phyloP scores from a whole-genome alignment of 176 grass and related monocot genomes.

The Thinopyrum elongatum region DNA sequence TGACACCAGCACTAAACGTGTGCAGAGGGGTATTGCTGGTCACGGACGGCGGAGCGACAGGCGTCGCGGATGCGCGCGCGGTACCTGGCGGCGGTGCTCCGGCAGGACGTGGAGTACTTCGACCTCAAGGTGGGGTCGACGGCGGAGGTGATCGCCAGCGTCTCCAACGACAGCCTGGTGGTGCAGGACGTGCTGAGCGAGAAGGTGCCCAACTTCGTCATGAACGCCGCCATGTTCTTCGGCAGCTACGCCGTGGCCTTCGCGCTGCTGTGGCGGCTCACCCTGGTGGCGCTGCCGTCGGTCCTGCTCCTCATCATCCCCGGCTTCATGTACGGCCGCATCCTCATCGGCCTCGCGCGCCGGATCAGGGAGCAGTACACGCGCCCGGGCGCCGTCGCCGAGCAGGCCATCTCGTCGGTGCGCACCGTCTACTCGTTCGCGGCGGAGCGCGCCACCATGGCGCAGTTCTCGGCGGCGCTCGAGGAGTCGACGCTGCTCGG shows the following conservation, averaged over 20 bases:
- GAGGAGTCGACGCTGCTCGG: constrained; percentile 73
- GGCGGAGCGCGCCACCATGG: constrained; percentile 64
- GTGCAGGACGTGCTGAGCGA: constrained; percentile 91
- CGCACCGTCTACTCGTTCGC: constrained; percentile 92
- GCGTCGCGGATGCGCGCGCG: constrained; percentile 83
- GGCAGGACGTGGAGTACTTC: constrained; percentile 98
- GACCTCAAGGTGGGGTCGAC: constrained; percentile 78
- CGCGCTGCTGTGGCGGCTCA: constrained; percentile 63
- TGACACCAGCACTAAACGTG: too few relatives aligned
- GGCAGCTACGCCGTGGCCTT: constrained; percentile 78
- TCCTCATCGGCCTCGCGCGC: constrained; percentile 74
- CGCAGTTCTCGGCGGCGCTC: constrained; percentile 59
- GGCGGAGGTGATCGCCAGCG: constrained; percentile 88
- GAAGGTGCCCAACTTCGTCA: constrained; percentile 96
- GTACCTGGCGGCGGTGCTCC: constrained; percentile 80
- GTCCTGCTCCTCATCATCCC: constrained; percentile 83
- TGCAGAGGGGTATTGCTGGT: constrained; percentile 92
- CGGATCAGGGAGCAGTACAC: constrained; percentile 73
- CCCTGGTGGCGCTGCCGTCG: constrained; percentile 73
- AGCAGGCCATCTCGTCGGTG: constrained; percentile 82
- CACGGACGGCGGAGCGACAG: constrained; percentile 87
- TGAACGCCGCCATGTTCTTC: constrained; percentile 73
- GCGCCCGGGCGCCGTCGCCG: constrained; percentile 62
- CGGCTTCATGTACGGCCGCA: constrained; percentile 74
- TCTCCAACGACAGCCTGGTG: constrained; percentile 90